Base-by-base conservation (phyloP, 495 filamentous ascomycete genomes). In the Talaromyces proteolyticus region DNA sequence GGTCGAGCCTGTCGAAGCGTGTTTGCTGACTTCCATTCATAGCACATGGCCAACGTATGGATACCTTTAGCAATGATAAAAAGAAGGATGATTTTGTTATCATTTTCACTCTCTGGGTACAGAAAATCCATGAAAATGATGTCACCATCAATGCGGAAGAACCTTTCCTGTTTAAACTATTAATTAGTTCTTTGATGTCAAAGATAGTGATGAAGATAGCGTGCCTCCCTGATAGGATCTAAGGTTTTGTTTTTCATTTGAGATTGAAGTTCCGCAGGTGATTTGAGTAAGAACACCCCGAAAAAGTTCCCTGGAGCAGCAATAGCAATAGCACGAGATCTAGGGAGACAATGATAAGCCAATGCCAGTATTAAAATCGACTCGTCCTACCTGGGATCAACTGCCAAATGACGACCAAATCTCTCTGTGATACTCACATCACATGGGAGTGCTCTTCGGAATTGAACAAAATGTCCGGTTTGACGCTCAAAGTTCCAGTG, bases 101-200 rank as follows among this genome's bases (percentile, higher is more conserved):
- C 80, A 51, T 83, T 78, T 18, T 60, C 57, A 8, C 76, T 58
- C 4, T 74, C 74, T 4, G 91, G 86, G 51, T 88, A 81, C 5
- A 98, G 78, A 53, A 97, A 98, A 24, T 91, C 87, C 70, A 96
- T 85, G 56, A 89, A 86, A 49, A 91, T 67, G 26, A 97, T 89
- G 12, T 82, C 73, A 1, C 92, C 91, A 19, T 82, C 76, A 11
- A 91, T 68, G 37, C 73, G 61, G 25, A 87, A 75, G 19, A 78
- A 70, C 39, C 74, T 74, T 57, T 84, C 76, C 64, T 80, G 52
- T 14, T 37, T 38, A 17, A 29, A 42, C 19, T 23, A 49, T 21
- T 14, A 38, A 17, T 43, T 45, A 22, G 37, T 25, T 49, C n/a
- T 16, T 4, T 29, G 3, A 22, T 17, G 5, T 2, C 12, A 6